Conservation (phyloP, 2,329 filamentous ascomycete genomes). For the Colletotrichum noveboracense region DNA sequence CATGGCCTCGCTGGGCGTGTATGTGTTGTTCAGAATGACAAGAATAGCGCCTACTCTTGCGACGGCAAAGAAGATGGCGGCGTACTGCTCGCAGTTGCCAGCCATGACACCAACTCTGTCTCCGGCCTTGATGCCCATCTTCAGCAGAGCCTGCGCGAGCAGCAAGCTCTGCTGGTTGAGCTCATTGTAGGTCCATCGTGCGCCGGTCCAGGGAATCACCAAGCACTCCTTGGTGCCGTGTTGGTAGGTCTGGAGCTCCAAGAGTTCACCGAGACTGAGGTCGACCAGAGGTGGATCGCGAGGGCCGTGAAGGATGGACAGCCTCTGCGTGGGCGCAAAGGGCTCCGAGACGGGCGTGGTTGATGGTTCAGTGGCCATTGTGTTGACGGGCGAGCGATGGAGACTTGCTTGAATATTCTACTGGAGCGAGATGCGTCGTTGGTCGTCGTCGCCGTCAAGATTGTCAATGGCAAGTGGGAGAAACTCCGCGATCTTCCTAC, state of each 20-base stretch:
- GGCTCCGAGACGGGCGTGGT: conserved; percentile 29
- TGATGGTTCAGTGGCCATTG: conserved; percentile 34
- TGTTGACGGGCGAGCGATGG: not conserved
- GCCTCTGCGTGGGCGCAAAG: conserved; percentile 38
- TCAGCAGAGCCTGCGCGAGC: conserved; percentile 69
- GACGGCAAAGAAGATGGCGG: conserved; percentile 76
- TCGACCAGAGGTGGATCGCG: conserved; percentile 73
- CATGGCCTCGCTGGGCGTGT: conserved; percentile 74
- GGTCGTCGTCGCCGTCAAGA: not conserved
- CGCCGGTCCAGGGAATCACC: conserved; percentile 77
- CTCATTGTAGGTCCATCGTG: conserved; percentile 74
- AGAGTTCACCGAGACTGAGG: conserved; percentile 73
- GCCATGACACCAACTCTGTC: conserved; percentile 80
- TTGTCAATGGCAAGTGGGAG: conserved; percentile 5
- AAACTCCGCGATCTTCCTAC: not conserved
- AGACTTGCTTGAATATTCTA: not conserved
- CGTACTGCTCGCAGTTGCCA: conserved; percentile 82
- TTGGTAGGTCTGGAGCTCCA: conserved; percentile 72
- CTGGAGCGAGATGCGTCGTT: not conserved
- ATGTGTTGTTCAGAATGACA: conserved; percentile 84
- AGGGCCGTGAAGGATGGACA: conserved; percentile 71
- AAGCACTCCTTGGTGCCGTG: conserved; percentile 72
- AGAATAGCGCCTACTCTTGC: conserved; percentile 71
- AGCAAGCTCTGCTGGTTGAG: conserved; percentile 66
- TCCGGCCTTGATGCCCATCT: conserved; percentile 69